Base-by-base conservation (phyloP, 148 eudicot genomes). In the Rhododendron simsii region DNA sequence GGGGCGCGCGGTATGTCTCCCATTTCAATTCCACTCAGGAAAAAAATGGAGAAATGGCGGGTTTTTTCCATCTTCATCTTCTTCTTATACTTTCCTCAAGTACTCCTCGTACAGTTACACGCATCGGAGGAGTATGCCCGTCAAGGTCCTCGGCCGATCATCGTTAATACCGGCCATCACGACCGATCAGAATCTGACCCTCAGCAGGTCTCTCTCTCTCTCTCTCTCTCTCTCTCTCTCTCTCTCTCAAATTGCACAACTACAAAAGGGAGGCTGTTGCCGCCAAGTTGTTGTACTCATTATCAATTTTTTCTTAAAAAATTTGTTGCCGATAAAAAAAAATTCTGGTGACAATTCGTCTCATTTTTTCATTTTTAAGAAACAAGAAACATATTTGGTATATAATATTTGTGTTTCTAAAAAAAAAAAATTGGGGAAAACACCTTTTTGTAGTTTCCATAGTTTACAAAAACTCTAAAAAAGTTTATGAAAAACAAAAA, bases 121-220 rank as follows among this genome's bases (percentile, higher is more conserved):
- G 88, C 89, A 5, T 82, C 92, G 11, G 20, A 59, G 2, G 89
- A 92, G 55, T 93, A 86, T 73, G 57, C 73, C 84, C 93, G 96
- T 2, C 94, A 87, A 2, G 77, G 84, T 26, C 90, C 93, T 81
- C 92, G 92, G 5, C 86, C 83, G 5, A n/a, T 89, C 55, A 61
- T 92, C 76, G 37, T 89, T 55, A 1, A 55, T 83, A 90, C 90
- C 9, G 59, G 61, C 61, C 7, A 86, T 16, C 92, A 89, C 75
- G 45, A 79, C 5, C 87, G 93, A 5, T 89, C 93, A 3, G 89
- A 86, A 14, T 86, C 89, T 5, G 92, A 91, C 15, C 93, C 96
- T 75, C 92, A 94, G 85, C 94, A 92, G 94, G 94, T 92, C 18
- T 55, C 61, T 55, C 14, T 75, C 26, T 51, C 47, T 80, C 78